These are phyloP conservation scores for Coemansia sp. DNA, from an alignment of 371 early-diverging fungal species.

Conservation along the genomic window DNA sequence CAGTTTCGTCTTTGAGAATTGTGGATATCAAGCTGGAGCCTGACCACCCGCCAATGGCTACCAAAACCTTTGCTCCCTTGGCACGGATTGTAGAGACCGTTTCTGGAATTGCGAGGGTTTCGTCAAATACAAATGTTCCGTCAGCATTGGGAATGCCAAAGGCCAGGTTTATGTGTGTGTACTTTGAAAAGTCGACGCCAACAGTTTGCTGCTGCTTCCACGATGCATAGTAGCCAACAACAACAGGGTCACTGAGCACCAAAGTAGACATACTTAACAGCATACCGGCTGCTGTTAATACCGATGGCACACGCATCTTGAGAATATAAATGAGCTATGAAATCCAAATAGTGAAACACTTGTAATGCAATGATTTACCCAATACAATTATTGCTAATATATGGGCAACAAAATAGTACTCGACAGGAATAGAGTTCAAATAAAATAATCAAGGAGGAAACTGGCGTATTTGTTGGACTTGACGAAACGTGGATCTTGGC, in stretches of 20 bases:
- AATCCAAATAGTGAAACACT: no score
- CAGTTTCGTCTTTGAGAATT: conserved; percentile 54
- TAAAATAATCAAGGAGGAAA: neutral
- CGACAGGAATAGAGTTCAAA: neutral
- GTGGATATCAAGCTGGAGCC: conserved; percentile 50
- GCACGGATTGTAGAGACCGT: conserved; percentile 46
- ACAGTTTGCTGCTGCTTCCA: conserved; percentile 32
- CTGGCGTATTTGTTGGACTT: neutral
- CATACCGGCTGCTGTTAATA: conserved; percentile 3
- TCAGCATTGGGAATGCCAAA: conserved; percentile 32
- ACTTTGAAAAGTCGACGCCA: conserved; percentile 27
- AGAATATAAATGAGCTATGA: no score
- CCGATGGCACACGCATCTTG: neutral
- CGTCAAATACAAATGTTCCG: conserved; percentile 34
- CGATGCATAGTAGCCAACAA: conserved; percentile 37
- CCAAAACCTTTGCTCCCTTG: conserved; percentile 54
- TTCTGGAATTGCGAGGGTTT: conserved; percentile 18
- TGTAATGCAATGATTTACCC: no score
- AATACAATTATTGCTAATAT: no score
- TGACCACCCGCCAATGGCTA: conserved; percentile 56
- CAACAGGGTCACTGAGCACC: conserved; percentile 55
- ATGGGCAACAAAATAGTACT: no score
- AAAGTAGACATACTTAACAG: conserved; percentile 21
- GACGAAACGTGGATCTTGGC: neutral
- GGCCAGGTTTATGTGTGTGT: conserved; percentile 48